These are phyloP conservation scores for Diutina sp. DNA, from an alignment of 1,139 yeast species.

Conservation along the genomic window DNA sequence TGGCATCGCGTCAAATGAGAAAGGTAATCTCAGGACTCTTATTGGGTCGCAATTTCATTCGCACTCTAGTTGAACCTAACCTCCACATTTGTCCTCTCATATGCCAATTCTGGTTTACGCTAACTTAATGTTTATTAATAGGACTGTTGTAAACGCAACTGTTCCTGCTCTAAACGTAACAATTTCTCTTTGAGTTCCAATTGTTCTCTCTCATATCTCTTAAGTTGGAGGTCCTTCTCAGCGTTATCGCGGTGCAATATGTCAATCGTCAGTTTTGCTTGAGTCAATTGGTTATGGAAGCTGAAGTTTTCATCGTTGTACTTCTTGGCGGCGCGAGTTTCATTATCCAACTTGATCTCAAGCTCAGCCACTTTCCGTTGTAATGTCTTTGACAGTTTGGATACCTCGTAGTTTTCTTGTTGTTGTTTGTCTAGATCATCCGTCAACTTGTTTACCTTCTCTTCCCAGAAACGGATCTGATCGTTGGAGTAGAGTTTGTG, in stretches of 20 bases:
- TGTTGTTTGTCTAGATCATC: constrained; percentile 19
- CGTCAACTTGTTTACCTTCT: constrained; percentile 21
- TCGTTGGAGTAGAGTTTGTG: constrained; percentile 32
- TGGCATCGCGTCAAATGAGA: neutral
- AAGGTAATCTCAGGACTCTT: neutral
- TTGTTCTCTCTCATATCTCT: constrained; percentile 22
- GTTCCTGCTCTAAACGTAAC: neutral
- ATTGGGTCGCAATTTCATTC: neutral
- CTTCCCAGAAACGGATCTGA: constrained; percentile 33
- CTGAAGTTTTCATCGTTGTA: constrained; percentile 37
- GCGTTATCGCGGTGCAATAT: constrained; percentile 23
- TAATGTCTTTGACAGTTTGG: constrained; percentile 8
- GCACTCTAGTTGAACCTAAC: neutral
- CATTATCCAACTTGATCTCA: constrained; percentile 24
- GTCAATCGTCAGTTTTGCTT: constrained; percentile 22
- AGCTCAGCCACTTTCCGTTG: constrained; percentile 24
- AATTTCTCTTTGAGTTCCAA: constrained; percentile 16
- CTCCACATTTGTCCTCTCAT: neutral
- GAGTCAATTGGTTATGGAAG: constrained; percentile 28
- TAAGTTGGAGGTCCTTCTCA: constrained; percentile 27
- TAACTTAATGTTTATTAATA: neutral
- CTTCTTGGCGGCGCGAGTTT: constrained; percentile 23
- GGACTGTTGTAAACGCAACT: neutral
- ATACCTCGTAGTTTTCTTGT: constrained; percentile 10
- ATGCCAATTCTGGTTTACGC: neutral